These are phyloP conservation scores for Nymphaea colorata DNA, from an alignment of 164 flowering plant genomes.

Conservation along the genomic window DNA sequence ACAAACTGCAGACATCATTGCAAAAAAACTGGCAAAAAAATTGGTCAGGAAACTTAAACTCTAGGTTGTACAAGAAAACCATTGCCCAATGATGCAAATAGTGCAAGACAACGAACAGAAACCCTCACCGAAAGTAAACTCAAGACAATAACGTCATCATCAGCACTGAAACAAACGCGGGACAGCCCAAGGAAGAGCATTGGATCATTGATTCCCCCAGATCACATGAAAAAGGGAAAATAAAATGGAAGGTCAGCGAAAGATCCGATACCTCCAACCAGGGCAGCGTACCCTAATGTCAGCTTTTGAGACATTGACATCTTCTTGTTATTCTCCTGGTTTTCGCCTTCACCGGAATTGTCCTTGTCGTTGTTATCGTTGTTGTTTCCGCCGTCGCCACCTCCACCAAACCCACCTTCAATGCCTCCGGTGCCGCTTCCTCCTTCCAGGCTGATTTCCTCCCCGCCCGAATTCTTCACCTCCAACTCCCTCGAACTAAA, in stretches of 20 bases:
- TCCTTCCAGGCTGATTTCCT: slow-evolving; percentile 5
- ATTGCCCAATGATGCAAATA: no score
- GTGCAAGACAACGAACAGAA: not conserved
- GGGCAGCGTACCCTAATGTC: slow-evolving; percentile 82
- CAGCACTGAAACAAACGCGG: not conserved
- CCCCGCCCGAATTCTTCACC: not conserved
- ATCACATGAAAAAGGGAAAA: not conserved
- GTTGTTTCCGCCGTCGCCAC: slow-evolving; percentile 12
- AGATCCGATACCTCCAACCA: slow-evolving; percentile 46
- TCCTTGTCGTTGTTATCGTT: slow-evolving; percentile 4
- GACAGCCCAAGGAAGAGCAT: not conserved
- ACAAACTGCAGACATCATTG: no score
- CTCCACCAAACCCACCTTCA: slow-evolving; percentile 19
- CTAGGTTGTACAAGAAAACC: no score
- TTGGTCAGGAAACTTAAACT: no score
- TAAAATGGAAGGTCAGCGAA: not conserved
- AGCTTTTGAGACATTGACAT: slow-evolving; percentile 85
- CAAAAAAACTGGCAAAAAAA: no score
- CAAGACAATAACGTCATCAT: not conserved
- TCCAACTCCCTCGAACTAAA: not conserved
- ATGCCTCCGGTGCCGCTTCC: slow-evolving; percentile 27
- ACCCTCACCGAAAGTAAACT: no score
- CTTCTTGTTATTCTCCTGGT: slow-evolving; percentile 18
- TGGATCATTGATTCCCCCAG: not conserved
- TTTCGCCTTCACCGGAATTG: slow-evolving; percentile 13